Evolutionary conservation across 805 yeast genomes (phyloP).

Genomic region (Ogataea paraovalis): DNA sequence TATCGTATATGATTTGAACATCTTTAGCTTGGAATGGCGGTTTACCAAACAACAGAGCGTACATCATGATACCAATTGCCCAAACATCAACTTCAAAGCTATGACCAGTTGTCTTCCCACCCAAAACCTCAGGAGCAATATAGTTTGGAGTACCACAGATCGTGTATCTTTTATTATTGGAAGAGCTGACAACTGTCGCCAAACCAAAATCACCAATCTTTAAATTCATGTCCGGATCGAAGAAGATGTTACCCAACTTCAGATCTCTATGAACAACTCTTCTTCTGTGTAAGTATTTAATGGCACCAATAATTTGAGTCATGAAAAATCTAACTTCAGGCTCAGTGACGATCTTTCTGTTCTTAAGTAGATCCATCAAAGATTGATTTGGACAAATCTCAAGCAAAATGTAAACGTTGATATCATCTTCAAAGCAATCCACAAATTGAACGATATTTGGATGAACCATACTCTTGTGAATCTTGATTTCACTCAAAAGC

Average conservation of each 20-base stretch:
- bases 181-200: conserved; percentile 81
- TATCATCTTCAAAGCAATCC: conserved; percentile 96
- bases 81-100: conserved; percentile 94
- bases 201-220: conserved; percentile 98
- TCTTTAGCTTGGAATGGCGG: conserved; percentile 98
- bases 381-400: conserved; percentile 96
- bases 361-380: conserved; percentile 84
- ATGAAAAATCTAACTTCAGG: conserved; percentile 88
- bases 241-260: conserved; percentile 92
- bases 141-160: conserved; percentile 99
- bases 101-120: conserved; percentile 85
- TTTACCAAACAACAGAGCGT: conserved; percentile 85
- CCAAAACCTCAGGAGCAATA: conserved; percentile 95
- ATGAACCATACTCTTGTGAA: conserved; percentile 86
- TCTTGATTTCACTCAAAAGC: conserved; percentile 88
- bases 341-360: conserved; percentile 80
- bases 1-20: conserved; percentile 85
- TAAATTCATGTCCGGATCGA: conserved; percentile 89
- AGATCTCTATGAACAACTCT: conserved; percentile 94
- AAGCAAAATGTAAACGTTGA: conserved; percentile 85
- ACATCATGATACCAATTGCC: conserved; percentile 97
- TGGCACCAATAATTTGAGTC: conserved; percentile 92
- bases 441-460: conserved; percentile 87
- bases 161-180: conserved; percentile 77
- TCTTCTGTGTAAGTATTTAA: conserved; percentile 85